A percentile compares a stretch with the other conserved stretches of the same genome.
Conservation (phyloP, 768 basidiomycete genomes). For the Leccinum subgranulosum region DNA sequence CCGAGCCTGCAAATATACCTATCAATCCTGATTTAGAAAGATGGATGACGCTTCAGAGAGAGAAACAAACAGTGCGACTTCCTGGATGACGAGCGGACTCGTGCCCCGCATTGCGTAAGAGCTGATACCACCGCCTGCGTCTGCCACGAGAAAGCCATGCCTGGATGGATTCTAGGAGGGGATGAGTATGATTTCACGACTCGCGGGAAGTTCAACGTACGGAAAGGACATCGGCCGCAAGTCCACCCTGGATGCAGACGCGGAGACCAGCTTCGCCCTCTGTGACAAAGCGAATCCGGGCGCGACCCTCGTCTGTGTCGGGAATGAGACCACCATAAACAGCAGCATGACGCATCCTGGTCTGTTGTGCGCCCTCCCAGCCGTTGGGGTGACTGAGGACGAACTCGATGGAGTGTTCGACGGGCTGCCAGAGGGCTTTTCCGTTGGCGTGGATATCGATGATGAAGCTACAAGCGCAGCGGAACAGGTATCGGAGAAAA, state of each 20-base stretch:
- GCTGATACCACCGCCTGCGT: constrained; percentile 80
- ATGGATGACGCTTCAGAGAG: not conserved
- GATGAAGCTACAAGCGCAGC: constrained; percentile 73
- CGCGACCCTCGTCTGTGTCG: constrained; percentile 68
- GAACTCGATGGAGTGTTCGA: constrained; percentile 68
- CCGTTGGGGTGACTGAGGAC: constrained; percentile 80
- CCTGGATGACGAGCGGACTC: constrained; percentile 71
- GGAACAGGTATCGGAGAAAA: constrained; percentile 71
- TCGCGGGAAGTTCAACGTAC: constrained; percentile 36
- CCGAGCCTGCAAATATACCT: constrained; percentile 81
- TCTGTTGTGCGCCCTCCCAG: constrained; percentile 75
- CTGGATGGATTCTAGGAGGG: constrained; percentile 60
- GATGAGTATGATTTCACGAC: not conserved
- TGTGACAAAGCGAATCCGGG: constrained; percentile 75
- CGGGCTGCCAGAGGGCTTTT: constrained; percentile 60
- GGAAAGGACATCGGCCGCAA: constrained; percentile 74
- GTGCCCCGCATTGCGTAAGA: constrained; percentile 74
- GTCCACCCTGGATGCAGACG: constrained; percentile 73
- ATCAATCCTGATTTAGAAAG: constrained; percentile 9
- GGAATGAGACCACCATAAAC: constrained; percentile 71
- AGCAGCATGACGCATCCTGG: constrained; percentile 73
- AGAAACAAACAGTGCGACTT: constrained; percentile 68
- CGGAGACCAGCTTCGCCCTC: constrained; percentile 84
- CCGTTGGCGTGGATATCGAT: constrained; percentile 83
- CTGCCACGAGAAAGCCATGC: constrained; percentile 76